Evolutionary conservation across 1,139 yeast species (phyloP).

Genomic region (Lodderomyces orthopsilosis): DNA sequence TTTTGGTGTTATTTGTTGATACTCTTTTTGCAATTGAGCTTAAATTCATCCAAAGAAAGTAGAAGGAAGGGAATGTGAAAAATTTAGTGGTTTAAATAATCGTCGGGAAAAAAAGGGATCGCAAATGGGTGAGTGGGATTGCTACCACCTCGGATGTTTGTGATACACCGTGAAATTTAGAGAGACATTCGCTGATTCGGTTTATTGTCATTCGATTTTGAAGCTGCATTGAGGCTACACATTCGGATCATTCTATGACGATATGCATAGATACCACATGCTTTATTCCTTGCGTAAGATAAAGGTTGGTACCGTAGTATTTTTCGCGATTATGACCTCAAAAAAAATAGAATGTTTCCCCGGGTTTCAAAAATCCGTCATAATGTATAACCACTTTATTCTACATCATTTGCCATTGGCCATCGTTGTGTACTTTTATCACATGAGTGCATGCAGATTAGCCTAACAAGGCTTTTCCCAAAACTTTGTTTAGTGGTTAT

Average conservation of each 20-base stretch:
- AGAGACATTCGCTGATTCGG: too few species aligned
- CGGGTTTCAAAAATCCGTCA: constrained; percentile 8
- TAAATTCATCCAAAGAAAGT: constrained; percentile 3
- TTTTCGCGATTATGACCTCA: too few species aligned
- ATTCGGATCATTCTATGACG: background rate
- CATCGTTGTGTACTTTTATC: too few species aligned
- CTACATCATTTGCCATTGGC: too few species aligned
- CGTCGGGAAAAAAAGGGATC: background rate
- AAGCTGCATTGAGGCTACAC: background rate
- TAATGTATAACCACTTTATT: background rate
- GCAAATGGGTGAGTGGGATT: background rate
- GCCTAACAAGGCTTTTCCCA: too few species aligned
- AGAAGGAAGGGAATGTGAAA: constrained; percentile 2
- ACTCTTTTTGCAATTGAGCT: constrained; percentile 9
- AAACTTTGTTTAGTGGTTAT: too few species aligned
- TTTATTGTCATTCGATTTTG: background rate
- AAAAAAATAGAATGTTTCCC: constrained; percentile 2
- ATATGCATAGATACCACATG: background rate
- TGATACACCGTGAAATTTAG: background rate
- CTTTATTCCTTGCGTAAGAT: too few species aligned
- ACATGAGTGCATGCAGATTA: too few species aligned
- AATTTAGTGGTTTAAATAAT: background rate
- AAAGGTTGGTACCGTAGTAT: too few species aligned
- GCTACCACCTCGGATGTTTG: background rate
- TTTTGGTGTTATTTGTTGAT: constrained; percentile 19